Base-by-base conservation (phyloP, 805 yeast species). In the Saccharomycopsis selenospora region DNA sequence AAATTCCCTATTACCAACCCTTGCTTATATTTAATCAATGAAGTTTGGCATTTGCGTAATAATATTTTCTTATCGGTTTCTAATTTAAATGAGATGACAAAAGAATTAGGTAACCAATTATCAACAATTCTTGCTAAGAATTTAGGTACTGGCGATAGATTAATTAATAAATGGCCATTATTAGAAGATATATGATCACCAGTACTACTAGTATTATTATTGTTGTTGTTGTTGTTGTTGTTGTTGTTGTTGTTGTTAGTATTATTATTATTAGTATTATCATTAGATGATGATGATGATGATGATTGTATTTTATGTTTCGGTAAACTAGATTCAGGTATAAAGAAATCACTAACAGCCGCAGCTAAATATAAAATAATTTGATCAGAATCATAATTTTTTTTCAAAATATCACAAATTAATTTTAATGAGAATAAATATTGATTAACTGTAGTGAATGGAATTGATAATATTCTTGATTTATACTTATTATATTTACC, bases 401-500 rank as follows among this genome's bases (percentile, higher is more conserved):
- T n/a, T 4, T 25, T 4, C 58, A 91, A 62, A 40, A 72, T 69
- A 54, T 73, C 72, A 1, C 93, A 82, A 8, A 86, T 69, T 33
- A 79, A 66, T 54, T 80, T 79, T 55, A 93, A 70, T 0, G 97
- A 86, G 72, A 85, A 91, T 49, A 93, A 67, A 59, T 93, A 93
- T 62, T 93, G 98, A 61, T 87, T 89, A 13, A 93, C 97, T 0
- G 97, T 93, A 8, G 98, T 90, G 69, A 85, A 93, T 0, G 98
- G 98, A 13, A 93, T 68, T 27, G 80, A 61, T 43, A 93, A 66
- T 26, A 71, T 50, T 28, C 56, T 50, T 24, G 61, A 59, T 28
- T 67, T 62, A 38, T 61, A 57, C 22, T 46, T 52, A 24, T 47
- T 30, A 29, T 51, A 51, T 14, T 42, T 23, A 7, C 40, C 36